phyloP scores from a whole-genome alignment of 805 yeast species.

The Saturnispora kantuleensis region DNA sequence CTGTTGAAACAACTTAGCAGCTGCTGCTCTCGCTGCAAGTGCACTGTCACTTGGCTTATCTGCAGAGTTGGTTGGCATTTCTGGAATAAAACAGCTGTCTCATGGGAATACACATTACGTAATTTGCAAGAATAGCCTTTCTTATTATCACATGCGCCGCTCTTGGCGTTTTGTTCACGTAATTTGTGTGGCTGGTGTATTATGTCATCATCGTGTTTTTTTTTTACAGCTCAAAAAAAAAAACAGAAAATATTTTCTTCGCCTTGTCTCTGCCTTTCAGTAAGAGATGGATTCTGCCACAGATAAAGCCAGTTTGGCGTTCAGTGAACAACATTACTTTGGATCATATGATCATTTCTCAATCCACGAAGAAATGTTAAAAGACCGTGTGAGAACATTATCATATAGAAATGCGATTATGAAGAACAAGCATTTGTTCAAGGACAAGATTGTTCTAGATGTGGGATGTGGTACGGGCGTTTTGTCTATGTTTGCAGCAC shows the following conservation, averaged over 20 bases:
- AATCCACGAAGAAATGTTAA: constrained; percentile 97
- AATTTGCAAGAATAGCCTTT: no score
- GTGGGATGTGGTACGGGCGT: constrained; percentile 99
- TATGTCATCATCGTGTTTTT: neutral
- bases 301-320: constrained; percentile 51
- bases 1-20: neutral
- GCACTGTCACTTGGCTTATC: neutral
- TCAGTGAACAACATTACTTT: constrained; percentile 87
- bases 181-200: neutral
- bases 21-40: neutral
- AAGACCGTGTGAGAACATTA: constrained; percentile 86
- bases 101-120: no score
- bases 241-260: neutral
- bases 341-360: constrained; percentile 94
- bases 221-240: neutral
- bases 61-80: neutral
- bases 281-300: constrained; percentile 43
- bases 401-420: constrained; percentile 87
- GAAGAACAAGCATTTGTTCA: constrained; percentile 80
- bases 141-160: neutral
- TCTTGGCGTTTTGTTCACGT: neutral
- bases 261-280: neutral
- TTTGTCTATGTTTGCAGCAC: constrained; percentile 93
- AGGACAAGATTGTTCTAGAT: constrained; percentile 88
- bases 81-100: no score